These are phyloP conservation scores for Rhodotorula taiwanensis DNA, from an alignment of 768 basidiomycete genomes.

Conservation along the genomic window DNA sequence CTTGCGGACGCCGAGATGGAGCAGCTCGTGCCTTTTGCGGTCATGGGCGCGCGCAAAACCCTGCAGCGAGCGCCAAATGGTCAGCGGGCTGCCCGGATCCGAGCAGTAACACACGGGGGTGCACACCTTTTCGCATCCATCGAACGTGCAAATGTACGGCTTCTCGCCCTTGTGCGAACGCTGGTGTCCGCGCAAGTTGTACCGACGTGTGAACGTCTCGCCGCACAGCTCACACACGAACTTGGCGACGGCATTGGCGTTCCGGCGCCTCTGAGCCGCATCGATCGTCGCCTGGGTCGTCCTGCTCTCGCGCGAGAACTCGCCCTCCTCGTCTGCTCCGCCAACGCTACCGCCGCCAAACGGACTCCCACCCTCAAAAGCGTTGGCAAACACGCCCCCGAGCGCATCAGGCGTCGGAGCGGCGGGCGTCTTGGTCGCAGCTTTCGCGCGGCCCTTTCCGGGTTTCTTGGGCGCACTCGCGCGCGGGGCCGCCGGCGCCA, in stretches of 20 bases:
- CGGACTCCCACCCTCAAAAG: too few species aligned
- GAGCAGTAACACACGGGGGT: too few species aligned
- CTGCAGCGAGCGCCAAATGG: not conserved
- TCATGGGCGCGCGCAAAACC: conserved; percentile 91
- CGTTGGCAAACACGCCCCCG: too few species aligned
- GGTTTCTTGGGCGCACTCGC: too few species aligned
- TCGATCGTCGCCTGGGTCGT: conserved; percentile 38
- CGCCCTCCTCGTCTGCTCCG: conserved; percentile 6
- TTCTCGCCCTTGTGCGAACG: conserved; percentile 82
- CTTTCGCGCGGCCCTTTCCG: too few species aligned
- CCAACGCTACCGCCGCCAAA: too few species aligned
- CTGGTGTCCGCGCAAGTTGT: conserved; percentile 91
- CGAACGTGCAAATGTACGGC: conserved; percentile 80
- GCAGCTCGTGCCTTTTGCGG: conserved; percentile 90
- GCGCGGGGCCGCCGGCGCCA: too few species aligned
- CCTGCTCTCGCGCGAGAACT: conserved; percentile 23
- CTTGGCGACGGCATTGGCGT: conserved; percentile 27
- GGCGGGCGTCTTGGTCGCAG: too few species aligned
- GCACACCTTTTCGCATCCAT: conserved; percentile 68
- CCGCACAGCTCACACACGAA: conserved; percentile 52
- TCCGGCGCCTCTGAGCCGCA: conserved; percentile 31
- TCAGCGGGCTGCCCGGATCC: not conserved
- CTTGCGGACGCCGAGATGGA: conserved; percentile 86
- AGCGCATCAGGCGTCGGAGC: too few species aligned
- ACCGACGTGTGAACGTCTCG: conserved; percentile 83